Percentiles rank a stretch among this genome's conserved stretches.
Conservation (phyloP, 176 grass and related monocot species). For the Paspalum vaginatum region DNA sequence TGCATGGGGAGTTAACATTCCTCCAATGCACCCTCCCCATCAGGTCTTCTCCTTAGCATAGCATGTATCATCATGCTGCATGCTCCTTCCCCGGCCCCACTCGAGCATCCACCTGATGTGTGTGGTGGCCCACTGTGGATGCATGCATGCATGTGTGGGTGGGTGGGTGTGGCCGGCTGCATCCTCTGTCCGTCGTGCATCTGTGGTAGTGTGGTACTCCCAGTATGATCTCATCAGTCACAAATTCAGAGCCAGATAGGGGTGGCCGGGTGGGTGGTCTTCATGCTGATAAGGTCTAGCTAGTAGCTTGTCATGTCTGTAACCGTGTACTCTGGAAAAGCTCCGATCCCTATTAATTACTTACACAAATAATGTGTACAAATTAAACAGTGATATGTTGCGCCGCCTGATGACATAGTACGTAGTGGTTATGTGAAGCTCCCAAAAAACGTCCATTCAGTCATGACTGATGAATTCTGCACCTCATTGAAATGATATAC, state of each 20-base stretch:
- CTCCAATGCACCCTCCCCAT: constrained; percentile 50
- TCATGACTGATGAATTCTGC: not conserved
- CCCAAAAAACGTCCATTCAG: not conserved
- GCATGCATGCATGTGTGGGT: constrained; percentile 10
- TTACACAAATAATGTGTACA: not conserved
- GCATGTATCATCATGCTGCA: not conserved
- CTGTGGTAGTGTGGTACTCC: too few relatives aligned
- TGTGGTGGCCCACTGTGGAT: constrained; percentile 16
- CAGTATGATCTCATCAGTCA: not conserved
- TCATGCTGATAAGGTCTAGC: not conserved
- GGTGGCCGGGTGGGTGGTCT: not conserved
- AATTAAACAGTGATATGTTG: not conserved
- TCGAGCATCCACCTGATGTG: constrained; percentile 4
- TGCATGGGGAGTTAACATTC: constrained; percentile 54
- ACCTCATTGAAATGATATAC: not conserved
- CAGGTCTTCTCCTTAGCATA: constrained; percentile 49
- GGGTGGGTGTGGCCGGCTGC: not conserved
- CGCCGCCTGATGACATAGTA: not conserved
- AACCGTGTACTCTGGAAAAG: too few relatives aligned
- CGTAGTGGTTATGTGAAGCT: not conserved
- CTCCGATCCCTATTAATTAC: not conserved
- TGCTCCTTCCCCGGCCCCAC: constrained; percentile 15
- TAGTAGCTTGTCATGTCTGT: not conserved
- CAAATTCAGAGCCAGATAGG: not conserved
- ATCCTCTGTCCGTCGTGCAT: constrained; percentile 26